phyloP scores from a whole-genome alignment of 257 asterid species.

The Lithospermum erythrorhizon region DNA sequence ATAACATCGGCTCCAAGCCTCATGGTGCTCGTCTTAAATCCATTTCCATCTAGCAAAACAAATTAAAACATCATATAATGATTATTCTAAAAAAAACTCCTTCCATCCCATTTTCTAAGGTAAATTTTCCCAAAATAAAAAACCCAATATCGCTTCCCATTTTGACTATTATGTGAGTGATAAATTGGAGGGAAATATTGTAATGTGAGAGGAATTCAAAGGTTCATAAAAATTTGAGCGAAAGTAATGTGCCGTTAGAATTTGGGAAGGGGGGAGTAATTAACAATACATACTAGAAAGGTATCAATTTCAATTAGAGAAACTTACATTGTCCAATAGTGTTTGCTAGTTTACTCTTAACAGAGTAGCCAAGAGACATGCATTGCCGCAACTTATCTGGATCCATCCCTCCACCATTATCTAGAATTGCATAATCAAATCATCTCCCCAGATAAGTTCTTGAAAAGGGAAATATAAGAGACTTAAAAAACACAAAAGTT shows the following conservation, averaged over 20 bases:
- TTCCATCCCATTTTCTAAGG: too few species aligned
- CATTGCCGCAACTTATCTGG: constrained; percentile 91
- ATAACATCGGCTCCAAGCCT: constrained; percentile 99
- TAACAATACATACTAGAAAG: not conserved
- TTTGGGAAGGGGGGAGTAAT: too few species aligned
- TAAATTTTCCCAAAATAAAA: too few species aligned
- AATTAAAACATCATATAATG: constrained; percentile 12
- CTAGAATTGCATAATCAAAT: constrained; percentile 19
- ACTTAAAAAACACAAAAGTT: not conserved
- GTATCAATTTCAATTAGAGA: not conserved
- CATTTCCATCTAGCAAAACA: constrained; percentile 77
- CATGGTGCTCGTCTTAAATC: constrained; percentile 99
- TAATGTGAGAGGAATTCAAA: too few species aligned
- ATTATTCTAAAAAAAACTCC: too few species aligned
- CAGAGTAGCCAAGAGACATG: constrained; percentile 97
- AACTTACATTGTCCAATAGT: constrained; percentile 90
- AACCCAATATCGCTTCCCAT: too few species aligned
- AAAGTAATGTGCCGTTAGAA: too few species aligned
- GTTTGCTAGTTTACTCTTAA: constrained; percentile 66
- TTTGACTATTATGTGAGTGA: too few species aligned
- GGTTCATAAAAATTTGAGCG: too few species aligned
- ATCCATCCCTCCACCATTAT: constrained; percentile 95
- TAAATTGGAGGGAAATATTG: too few species aligned
- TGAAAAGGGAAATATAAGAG: not conserved
- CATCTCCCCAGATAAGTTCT: too few species aligned